Evolutionary conservation across 2,329 filamentous ascomycete genomes (phyloP), one percentile per base, ranked within the genome.

Genomic region (Penicillium sp.): DNA sequence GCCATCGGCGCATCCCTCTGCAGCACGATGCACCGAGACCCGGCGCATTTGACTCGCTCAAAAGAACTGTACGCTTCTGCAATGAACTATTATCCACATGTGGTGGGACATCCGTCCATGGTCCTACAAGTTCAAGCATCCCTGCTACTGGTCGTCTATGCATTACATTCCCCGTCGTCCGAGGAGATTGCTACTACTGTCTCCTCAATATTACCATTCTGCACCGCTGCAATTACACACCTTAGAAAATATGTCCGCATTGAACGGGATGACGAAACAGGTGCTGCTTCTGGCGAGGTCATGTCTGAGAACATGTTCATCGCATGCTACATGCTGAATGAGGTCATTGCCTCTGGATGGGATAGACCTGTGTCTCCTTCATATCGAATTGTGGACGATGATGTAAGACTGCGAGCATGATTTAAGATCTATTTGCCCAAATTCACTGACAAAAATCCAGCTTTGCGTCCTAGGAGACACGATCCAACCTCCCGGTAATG

Each of bases 291-390:
- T 12, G 63, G 61, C 10, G 67, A 68, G 28, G 45, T 58, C 9
- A 59, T 70, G 24, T 65, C 66, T 1, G 71, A 73, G 60, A 67
- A 67, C 13, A 67, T 72, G 62, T 73, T 73, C 7, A 73, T 73
- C 24, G 68, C 70, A 24, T 72, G 70, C 55, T 73, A 68, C 44
- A 73, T 73, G 71, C 60, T 73, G 22, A 73, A 73, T 40, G 71
- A 72, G 35, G 63, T 73, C 17, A 66, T 72, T 50, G 64, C 70
- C 9, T 73, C 68, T 19, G 71, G 71, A 10, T 73, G 71, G 71
- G 69, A 72, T 28, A 58, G 70, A 22, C 71, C 71, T 2, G 69
- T 71, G n/a, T 72, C 70, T 6, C 61, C 62, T 35, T 68, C 68
- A 12, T 72, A 72, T 26, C 63, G 44, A 12, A 66, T 64, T 10